phyloP scores from a whole-genome alignment of 2,329 filamentous ascomycete genomes.

The Scedosporium minutisporum region DNA sequence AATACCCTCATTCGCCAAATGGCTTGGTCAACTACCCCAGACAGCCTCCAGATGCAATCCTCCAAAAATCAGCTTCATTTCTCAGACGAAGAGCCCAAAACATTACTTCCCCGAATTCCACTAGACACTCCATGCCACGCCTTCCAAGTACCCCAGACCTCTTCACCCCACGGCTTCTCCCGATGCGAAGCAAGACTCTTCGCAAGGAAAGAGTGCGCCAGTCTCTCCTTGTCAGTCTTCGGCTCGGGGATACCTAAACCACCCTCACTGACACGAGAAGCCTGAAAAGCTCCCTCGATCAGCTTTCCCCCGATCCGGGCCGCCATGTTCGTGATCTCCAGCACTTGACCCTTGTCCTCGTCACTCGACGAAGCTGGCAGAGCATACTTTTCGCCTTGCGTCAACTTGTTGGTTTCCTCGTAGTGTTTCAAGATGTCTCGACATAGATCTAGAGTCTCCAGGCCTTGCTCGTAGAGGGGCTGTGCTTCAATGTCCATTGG shows the following conservation, averaged over 20 bases:
- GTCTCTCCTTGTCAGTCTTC: neutral
- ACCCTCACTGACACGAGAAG: neutral
- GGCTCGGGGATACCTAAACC: neutral
- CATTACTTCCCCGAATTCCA: neutral
- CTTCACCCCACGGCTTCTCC: constrained; percentile 10
- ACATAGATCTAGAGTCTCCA: neutral
- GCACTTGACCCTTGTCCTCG: constrained; percentile 9
- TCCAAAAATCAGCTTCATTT: constrained; percentile 1
- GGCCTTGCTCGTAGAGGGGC: constrained; percentile 2
- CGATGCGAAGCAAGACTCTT: constrained; percentile 8
- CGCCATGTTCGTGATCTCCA: constrained; percentile 9
- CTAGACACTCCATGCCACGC: constrained; percentile 6
- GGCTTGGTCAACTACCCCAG: neutral
- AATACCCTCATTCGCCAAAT: neutral
- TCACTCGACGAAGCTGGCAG: constrained; percentile 4
- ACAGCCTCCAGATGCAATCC: neutral
- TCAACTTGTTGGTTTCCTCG: constrained; percentile 2
- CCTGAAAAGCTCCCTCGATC: constrained; percentile 6
- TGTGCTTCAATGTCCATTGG: neutral
- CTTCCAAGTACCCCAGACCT: constrained; percentile 9
- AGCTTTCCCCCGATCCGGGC: constrained; percentile 8
- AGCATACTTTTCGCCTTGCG: neutral
- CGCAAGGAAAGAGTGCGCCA: constrained; percentile 8
- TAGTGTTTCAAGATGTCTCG: constrained; percentile 7
- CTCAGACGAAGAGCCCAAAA: constrained; percentile 5